Base-by-base conservation (phyloP, 2,329 filamentous ascomycete genomes). In the Ceratocystis variospora region DNA sequence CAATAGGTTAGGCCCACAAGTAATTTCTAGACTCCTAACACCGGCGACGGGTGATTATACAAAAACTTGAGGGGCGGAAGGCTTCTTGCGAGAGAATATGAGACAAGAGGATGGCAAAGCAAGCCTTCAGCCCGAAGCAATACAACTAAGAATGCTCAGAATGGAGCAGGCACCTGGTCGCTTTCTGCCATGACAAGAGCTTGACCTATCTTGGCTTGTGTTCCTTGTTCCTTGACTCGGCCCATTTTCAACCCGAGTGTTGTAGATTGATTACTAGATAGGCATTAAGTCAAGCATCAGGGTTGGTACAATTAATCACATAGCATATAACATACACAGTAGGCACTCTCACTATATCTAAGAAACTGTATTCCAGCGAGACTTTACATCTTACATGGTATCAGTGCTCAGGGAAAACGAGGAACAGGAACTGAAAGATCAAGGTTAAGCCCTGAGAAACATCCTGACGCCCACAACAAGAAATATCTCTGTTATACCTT, bases 191-290 rank as follows among this genome's bases (percentile, higher is more conserved):
- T 59, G 55, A 59, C 55, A 59, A 59, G 55, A 12, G 37, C 53
- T 57, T 31, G 53, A 31, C 53, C 5, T 31, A 28, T 59, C 55
- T 37, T 59, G 55, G 55, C 55, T 37, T 15, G 33, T 50, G 55
- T 59, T 59, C 55, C 55, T 37, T 37, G 55, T 37, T 44, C 33
- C n/a, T 62, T 62, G 45, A 41, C 61, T 41, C 19, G 44, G 41
- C 22, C 44, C 25, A 62, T 48, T 62, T 48, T 62, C 22, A 62
- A 33, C 61, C 25, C 61, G 61, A 46, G 61, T 48, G 41, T 33
- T 25, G 46, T 25, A 48, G 61, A 62, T 62, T 48, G 61, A 62
- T 62, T 62, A 62, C 41, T 44, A n/a, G 37, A 12, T 41, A 41
- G 37, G 12, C 37, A 41, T 37, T 41, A 15, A 41, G 12, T 15